Evolutionary conservation across 208 protist species (phyloP), one percentile per base, ranked within the genome.

Genomic region (Acanthamoeba rhysodes): DNA sequence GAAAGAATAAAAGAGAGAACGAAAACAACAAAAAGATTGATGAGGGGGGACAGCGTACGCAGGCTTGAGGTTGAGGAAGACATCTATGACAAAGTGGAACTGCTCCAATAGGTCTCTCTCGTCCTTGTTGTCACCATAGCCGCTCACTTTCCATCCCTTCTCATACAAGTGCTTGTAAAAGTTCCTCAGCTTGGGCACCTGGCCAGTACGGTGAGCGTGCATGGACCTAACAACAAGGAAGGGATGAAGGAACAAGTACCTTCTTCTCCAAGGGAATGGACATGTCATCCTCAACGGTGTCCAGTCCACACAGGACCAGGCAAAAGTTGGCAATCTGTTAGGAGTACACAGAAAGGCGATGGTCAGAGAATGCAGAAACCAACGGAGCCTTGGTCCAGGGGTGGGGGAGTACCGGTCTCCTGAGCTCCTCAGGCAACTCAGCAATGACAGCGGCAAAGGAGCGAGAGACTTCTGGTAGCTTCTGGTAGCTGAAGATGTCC

Each of bases 41-140:
- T n/a, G n/a, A n/a, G n/a, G n/a, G n/a, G n/a, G n/a, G n/a, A n/a
- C n/a, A n/a, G n/a, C n/a, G 29, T 95, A 95, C 90, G 90, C 72
- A 64, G 50, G 74, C 87, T 95, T 82, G 97, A 95, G 95, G 41
- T 32, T n/a, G 6, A 96, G 93, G 76, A 90, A 92, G 18, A 95
- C 88, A 37, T 96, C 91, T 6, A 95, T 50, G 18, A 97, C 74
- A 18, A 95, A 94, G 24, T 97, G 57, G 64, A 96, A 96, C 32
- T 94, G 62, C 57, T 95, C n/a, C 16, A 96, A 72, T 27, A 96
- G 94, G 70, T 87, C 48, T 41, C 93, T 96, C 85, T 96, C 96
- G 66, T 96, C 64, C 68, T 62, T 37, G 88, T 96, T 96, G 41
- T 80, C 80, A 48, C 96, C 95, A 66, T 96, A 96, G 14, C 94